Conservation (phyloP, 2,329 filamentous ascomycete genomes). For the Xylariaceae sp. region DNA sequence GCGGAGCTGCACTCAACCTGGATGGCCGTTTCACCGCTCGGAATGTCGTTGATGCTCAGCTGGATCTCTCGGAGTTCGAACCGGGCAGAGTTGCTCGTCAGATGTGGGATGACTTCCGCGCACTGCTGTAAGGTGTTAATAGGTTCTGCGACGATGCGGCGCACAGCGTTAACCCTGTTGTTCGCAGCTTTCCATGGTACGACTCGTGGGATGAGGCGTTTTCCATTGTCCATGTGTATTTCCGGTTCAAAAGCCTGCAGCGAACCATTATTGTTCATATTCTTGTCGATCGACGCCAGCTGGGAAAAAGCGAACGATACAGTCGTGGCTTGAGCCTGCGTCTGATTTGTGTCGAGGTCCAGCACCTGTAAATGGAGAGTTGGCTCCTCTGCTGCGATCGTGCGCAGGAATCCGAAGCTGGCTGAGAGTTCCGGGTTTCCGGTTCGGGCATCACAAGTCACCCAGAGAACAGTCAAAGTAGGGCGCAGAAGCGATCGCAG, state of each 20-base stretch:
- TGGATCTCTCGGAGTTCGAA: constrained; percentile 21
- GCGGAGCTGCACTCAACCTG: constrained; percentile 39
- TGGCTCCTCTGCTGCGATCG: constrained; percentile 31
- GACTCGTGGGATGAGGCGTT: constrained; percentile 37
- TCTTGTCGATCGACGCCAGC: constrained; percentile 5
- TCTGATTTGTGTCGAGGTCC: constrained; percentile 24
- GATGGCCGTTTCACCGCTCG: constrained; percentile 18
- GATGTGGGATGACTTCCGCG: constrained; percentile 28
- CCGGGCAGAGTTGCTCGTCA: constrained; percentile 18
- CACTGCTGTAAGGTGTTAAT: constrained; percentile 35
- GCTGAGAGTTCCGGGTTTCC: constrained; percentile 29
- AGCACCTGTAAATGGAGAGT: constrained; percentile 28
- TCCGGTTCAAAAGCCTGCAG: constrained; percentile 37
- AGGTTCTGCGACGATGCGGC: constrained; percentile 33
- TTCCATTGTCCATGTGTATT: constrained; percentile 36
- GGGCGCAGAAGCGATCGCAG: constrained; percentile 26
- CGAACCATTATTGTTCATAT: neutral
- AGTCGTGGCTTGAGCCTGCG: constrained; percentile 5
- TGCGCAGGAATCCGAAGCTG: constrained; percentile 32
- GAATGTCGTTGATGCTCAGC: neutral
- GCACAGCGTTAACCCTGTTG: constrained; percentile 37
- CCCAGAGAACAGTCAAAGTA: constrained; percentile 28
- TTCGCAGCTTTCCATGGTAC: constrained; percentile 39
- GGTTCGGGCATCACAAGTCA: constrained; percentile 22
- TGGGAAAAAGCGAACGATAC: constrained; percentile 23